Evolutionary conservation across 2,329 filamentous ascomycete genomes (phyloP).

Genomic region (Ustulina deusta): DNA sequence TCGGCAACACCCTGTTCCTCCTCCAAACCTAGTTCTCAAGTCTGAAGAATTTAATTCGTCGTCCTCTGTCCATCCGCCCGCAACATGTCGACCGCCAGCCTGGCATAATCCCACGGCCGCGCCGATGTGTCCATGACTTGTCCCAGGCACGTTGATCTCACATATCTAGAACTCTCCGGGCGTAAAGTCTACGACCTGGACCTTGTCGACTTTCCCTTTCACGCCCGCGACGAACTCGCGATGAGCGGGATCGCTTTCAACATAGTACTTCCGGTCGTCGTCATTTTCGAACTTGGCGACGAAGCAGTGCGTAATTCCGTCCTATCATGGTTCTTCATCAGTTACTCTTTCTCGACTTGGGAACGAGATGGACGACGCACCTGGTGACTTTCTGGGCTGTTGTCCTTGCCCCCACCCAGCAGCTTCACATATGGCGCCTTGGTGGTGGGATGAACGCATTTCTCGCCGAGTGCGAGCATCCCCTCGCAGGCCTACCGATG

Average conservation of each 20-base stretch:
- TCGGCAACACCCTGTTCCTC: neutral
- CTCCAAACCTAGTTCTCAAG: neutral
- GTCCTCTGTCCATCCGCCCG: neutral
- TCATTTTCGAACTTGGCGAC: constrained; percentile 72
- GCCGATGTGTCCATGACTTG: neutral
- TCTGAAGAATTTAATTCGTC: neutral
- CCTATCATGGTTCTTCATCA: constrained; percentile 53
- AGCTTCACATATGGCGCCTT: constrained; percentile 69
- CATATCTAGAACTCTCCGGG: constrained; percentile 50
- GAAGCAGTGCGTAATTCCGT: constrained; percentile 74
- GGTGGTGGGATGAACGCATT: constrained; percentile 70
- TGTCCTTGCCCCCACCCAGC: constrained; percentile 69
- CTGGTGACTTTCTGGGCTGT: constrained; percentile 70
- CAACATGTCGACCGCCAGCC: neutral
- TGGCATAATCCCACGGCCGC: neutral
- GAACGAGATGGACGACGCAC: constrained; percentile 52
- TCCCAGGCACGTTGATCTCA: neutral
- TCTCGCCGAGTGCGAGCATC: constrained; percentile 62
- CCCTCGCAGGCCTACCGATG: constrained; percentile 47
- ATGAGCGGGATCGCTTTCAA: constrained; percentile 72
- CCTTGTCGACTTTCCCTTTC: constrained; percentile 60
- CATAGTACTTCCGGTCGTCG: constrained; percentile 75
- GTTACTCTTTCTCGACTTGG: neutral
- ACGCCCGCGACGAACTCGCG: constrained; percentile 66
- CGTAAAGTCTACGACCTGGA: constrained; percentile 70